Conservation (phyloP, 345 rosid genomes). For the Alliaria petiolata region DNA sequence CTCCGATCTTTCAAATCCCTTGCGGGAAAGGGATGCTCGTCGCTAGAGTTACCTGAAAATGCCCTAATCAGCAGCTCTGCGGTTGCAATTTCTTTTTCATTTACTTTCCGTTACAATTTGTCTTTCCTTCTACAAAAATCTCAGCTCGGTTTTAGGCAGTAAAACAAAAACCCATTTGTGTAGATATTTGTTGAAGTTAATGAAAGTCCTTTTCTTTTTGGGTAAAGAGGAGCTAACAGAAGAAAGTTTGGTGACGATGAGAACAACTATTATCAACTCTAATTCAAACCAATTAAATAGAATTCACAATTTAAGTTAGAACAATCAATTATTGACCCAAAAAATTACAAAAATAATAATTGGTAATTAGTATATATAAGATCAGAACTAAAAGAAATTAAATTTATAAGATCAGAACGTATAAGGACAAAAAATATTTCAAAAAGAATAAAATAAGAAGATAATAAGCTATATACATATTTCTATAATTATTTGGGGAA, state of each 20-base stretch:
- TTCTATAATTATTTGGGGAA: background rate
- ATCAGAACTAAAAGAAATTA: background rate
- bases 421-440: background rate
- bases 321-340: background rate
- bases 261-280: slow-evolving; percentile 8
- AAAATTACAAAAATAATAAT: no score
- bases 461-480: background rate
- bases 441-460: background rate
- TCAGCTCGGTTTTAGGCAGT: background rate
- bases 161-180: background rate
- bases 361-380: no score
- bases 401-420: background rate
- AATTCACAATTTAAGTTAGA: background rate
- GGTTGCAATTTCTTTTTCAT: background rate
- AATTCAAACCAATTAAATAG: background rate
- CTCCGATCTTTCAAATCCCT: background rate
- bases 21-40: slow-evolving; percentile 1
- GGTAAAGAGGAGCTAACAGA: background rate
- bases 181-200: background rate
- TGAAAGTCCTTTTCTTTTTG: background rate
- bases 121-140: background rate
- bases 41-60: background rate
- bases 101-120: slow-evolving; percentile 2
- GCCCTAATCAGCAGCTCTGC: background rate
- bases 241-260: slow-evolving; percentile 16